A percentile compares a stretch with the other conserved stretches of the same genome.
Conservation (phyloP, 225 moss, liverwort and hornwort genomes). For the Pseudisothecium myosuroides region DNA sequence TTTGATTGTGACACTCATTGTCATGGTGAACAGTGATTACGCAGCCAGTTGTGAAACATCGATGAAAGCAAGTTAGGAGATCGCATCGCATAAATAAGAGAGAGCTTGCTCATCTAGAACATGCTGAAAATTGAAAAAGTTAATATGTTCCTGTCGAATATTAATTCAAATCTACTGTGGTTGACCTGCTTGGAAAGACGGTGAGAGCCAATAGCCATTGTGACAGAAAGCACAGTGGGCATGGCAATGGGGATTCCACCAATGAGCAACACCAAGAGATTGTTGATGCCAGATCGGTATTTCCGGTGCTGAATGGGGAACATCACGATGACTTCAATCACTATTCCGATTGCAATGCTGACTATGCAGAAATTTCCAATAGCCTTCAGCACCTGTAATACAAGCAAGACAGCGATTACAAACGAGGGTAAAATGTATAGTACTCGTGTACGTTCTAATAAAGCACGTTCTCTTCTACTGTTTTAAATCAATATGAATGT, state of each 20-base stretch:
- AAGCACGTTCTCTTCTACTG: not conserved
- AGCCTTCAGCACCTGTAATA: conserved; percentile 37
- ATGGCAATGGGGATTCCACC: conserved; percentile 81
- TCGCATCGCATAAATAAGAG: not conserved
- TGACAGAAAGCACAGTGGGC: conserved; percentile 77
- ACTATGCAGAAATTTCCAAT: conserved; percentile 74
- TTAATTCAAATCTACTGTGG: not conserved
- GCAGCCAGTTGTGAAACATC: not conserved
- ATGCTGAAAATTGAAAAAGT: not conserved
- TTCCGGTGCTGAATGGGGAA: conserved; percentile 44
- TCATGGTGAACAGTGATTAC: not conserved
- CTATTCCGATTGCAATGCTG: conserved; percentile 50
- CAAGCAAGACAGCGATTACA: not conserved
- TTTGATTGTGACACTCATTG: not conserved
- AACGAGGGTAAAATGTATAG: not conserved
- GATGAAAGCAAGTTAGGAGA: not conserved
- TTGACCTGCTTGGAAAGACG: conserved; percentile 57
- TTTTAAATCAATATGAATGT: not conserved
- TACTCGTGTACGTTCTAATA: too few species aligned
- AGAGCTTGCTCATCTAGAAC: not conserved
- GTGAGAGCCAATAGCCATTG: conserved; percentile 79
- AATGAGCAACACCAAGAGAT: conserved; percentile 70
- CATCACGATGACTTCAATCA: conserved; percentile 61
- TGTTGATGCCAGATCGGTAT: conserved; percentile 47
- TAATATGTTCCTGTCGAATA: not conserved